Evolutionary conservation across 768 basidiomycete species (phyloP), one percentile per base, ranked within the genome.

Genomic region (Leccinum fibrillosum): DNA sequence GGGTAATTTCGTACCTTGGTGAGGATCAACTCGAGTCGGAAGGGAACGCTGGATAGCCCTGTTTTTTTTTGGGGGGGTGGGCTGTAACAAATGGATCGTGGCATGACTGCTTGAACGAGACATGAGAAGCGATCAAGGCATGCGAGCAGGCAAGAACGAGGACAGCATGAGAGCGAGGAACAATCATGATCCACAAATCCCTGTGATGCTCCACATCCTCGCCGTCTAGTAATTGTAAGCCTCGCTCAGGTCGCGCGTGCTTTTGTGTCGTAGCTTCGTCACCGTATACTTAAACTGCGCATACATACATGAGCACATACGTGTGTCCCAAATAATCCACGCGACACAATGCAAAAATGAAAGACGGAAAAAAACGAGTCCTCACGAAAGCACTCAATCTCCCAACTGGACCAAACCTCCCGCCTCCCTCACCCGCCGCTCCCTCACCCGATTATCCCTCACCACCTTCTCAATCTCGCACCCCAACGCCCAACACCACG

Each of bases 401-500:
- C 54, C 51, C 25, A 74, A 35, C 11, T 76, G 70, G 47, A 81
- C 68, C 59, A 91, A 67, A 55, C 77, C 79, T 8, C 92, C 93
- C 10, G 78, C 78, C 54, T 86, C 82, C 68, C 89, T 80, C 65
- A 91, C 70, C 63, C 72, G 80, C 44, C 77, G 79, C 70, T 95
- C 94, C 62, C 91, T 77, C 19, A 80, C 82, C 60, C 68, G 75
- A 65, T 86, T 83, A 9, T 74, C 74, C 66, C 91, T 78, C 39
- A 84, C 84, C 13, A 89, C 74, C 69, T 85, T 86, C 74, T 98
- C 94, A 60, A 97, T 93, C 75, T 96, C 93, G 48, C 82, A 83
- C 60, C 92, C 94, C 64, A 98, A 74, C 1, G 92, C 92, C 89
- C 91, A 97, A 64, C 93, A 93, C 95, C 95, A 98, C 28, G 88